Percentiles rank a stretch among this genome's conserved stretches.
Evolutionary conservation across 2,329 filamentous ascomycete genomes (phyloP).

Genomic region (Cercospora sesami): DNA sequence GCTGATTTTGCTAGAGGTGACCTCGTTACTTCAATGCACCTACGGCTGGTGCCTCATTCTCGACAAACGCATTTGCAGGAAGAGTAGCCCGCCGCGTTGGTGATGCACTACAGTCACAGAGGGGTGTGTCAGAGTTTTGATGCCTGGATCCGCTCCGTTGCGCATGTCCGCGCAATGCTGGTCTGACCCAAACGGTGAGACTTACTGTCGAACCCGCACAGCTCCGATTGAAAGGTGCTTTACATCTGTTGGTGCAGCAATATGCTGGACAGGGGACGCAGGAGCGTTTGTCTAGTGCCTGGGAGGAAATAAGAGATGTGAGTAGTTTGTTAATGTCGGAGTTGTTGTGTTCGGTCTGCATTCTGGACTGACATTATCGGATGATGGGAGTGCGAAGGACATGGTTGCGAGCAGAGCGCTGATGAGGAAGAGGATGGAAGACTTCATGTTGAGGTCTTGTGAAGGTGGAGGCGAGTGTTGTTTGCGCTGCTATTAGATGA

Average conservation of each 20-base stretch:
- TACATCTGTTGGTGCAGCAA: slow-evolving; percentile 10
- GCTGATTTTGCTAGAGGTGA: not conserved
- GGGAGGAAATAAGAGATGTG: not conserved
- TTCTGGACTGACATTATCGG: not conserved
- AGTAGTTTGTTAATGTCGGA: not conserved
- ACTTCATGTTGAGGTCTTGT: not conserved
- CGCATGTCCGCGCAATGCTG: not conserved
- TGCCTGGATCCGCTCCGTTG: not conserved
- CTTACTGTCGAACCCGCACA: slow-evolving; percentile 11
- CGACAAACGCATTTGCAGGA: slow-evolving; percentile 9
- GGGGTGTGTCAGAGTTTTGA: not conserved
- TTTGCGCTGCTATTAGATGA: not conserved
- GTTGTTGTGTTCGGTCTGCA: not conserved
- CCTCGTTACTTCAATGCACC: not conserved
- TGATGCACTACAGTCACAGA: slow-evolving; percentile 3
- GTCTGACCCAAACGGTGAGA: not conserved
- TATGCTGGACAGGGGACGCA: slow-evolving; percentile 15
- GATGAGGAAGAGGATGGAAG: not conserved
- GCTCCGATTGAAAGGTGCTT: slow-evolving; percentile 7
- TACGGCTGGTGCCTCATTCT: not conserved
- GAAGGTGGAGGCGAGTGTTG: not conserved
- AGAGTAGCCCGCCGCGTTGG: slow-evolving; percentile 10
- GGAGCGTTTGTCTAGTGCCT: slow-evolving; percentile 14
- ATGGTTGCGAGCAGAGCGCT: not conserved
- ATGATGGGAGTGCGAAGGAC: not conserved